Evolutionary conservation across 2,329 filamentous ascomycete genomes (phyloP), one percentile per base, ranked within the genome.

Genomic region (Phaeoacremonium minimum): DNA sequence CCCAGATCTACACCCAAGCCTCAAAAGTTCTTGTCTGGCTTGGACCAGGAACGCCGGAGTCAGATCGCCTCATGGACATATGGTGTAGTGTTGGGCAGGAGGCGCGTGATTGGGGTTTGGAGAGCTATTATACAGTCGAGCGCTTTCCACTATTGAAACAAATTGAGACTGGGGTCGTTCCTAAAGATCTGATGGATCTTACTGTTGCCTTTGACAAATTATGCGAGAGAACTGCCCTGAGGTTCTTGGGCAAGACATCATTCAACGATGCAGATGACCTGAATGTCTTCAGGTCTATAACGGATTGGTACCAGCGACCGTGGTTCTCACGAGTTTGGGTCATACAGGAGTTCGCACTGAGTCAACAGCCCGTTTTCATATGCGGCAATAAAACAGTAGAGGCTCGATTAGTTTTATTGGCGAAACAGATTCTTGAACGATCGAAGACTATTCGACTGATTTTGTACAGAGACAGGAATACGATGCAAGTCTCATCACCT

Each of bases 281-380:
- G 9, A 13, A 6, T 13, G 7, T 33, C 8, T 15, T 33, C 18
- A 9, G 19, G n/a, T 8, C 32, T 19, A 18, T 22, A 7, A 7
- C 11, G 7, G 14, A 15, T 5, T 33, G 17, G 15, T 33, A 16
- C 32, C 13, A 18, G 15, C 30, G 37, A 5, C 26, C 36, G 2
- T 43, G 40, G 40, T 43, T 43, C 28, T 31, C 30, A 14, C 47
- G 49, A 20, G 41, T 38, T 4, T 51, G 47, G 46, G 45, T 50
- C 8, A 42, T 47, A 20, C 49, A 51, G 32, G 49, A 51, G 37
- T 38, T 46, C 16, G 47, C 36, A 8, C 36, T 51, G 4, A 15
- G 14, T 5, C 2, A 2, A 7, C 18, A 39, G 12, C 37, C 37
- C 2, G 16, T 11, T 6, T 15, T 39, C 4, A 7, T 33, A 6